phyloP scores from a whole-genome alignment of 345 rosid genomes.

The Hibiscus mutabilis region DNA sequence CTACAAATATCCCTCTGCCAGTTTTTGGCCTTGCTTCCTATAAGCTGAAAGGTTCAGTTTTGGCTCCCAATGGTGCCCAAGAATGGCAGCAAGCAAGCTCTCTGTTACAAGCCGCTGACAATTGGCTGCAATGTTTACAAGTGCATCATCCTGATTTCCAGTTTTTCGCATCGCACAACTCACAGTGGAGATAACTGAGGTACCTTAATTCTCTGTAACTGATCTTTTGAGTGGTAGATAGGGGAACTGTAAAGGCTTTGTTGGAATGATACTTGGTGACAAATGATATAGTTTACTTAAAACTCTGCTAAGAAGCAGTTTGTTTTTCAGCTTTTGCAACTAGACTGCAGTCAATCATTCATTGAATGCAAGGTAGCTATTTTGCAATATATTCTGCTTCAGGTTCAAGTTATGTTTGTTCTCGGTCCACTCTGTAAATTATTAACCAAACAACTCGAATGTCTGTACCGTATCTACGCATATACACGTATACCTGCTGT shows the following conservation, averaged over 20 bases:
- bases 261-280: constrained; percentile 10
- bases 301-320: not conserved
- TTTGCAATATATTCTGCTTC: not conserved
- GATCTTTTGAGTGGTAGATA: not conserved
- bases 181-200: constrained; percentile 31
- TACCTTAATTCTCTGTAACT: not conserved
- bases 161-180: constrained; percentile 41
- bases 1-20: constrained; percentile 42
- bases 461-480: not conserved
- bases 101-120: constrained; percentile 40
- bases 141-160: constrained; percentile 52
- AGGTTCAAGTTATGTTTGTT: not conserved
- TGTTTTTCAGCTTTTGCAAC: not conserved
- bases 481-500: not conserved
- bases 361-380: not conserved
- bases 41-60: constrained; percentile 54
- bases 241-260: constrained; percentile 4
- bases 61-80: constrained; percentile 36
- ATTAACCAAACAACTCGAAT: not conserved
- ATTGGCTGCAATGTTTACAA: constrained; percentile 37
- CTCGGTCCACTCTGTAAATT: not conserved
- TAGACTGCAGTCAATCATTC: not conserved
- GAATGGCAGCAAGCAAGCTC: constrained; percentile 34
- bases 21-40: constrained; percentile 71
- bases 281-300: constrained; percentile 3